Conservation (phyloP, 2,329 filamentous ascomycete species). For the Endocalyx cinctus region DNA sequence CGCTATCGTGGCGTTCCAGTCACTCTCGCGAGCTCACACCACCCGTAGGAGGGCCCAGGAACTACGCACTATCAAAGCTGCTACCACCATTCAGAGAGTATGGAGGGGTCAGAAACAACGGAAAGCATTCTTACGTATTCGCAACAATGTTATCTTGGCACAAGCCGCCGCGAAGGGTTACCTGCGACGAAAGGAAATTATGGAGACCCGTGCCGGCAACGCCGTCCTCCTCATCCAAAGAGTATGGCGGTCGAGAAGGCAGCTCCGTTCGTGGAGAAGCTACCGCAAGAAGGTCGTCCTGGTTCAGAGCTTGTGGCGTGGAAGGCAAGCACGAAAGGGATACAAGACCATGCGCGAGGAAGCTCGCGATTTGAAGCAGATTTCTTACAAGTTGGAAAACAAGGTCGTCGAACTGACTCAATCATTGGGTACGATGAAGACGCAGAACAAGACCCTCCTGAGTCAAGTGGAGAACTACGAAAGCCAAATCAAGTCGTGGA, state of each 20-base stretch:
- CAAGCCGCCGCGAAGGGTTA: slow-evolving; percentile 91
- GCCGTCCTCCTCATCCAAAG: slow-evolving; percentile 88
- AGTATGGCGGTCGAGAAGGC: slow-evolving; percentile 76
- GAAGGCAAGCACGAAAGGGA: slow-evolving; percentile 69
- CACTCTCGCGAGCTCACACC: slow-evolving; percentile 70
- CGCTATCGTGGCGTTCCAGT: slow-evolving; percentile 75
- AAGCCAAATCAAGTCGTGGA: slow-evolving; percentile 92
- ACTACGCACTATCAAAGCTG: slow-evolving; percentile 76
- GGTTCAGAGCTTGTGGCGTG: slow-evolving; percentile 90
- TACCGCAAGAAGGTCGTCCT: slow-evolving; percentile 87
- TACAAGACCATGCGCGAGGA: slow-evolving; percentile 95
- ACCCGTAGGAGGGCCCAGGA: slow-evolving; percentile 76
- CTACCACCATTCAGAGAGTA: slow-evolving; percentile 89
- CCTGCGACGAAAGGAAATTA: slow-evolving; percentile 82
- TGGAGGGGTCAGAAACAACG: slow-evolving; percentile 92
- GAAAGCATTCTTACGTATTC: slow-evolving; percentile 71
- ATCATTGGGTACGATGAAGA: slow-evolving; percentile 84
- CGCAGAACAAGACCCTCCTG: slow-evolving; percentile 85
- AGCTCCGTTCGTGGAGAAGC: slow-evolving; percentile 76
- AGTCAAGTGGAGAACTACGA: slow-evolving; percentile 95
- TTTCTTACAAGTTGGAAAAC: slow-evolving; percentile 98
- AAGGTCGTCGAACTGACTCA: slow-evolving; percentile 99
- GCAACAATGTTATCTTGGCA: slow-evolving; percentile 79
- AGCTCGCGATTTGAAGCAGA: slow-evolving; percentile 96
- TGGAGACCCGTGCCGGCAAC: slow-evolving; percentile 90